Evolutionary conservation across 1,139 yeast genomes (phyloP), one percentile per base, ranked within the genome.

Genomic region (Williopsis jadinii): DNA sequence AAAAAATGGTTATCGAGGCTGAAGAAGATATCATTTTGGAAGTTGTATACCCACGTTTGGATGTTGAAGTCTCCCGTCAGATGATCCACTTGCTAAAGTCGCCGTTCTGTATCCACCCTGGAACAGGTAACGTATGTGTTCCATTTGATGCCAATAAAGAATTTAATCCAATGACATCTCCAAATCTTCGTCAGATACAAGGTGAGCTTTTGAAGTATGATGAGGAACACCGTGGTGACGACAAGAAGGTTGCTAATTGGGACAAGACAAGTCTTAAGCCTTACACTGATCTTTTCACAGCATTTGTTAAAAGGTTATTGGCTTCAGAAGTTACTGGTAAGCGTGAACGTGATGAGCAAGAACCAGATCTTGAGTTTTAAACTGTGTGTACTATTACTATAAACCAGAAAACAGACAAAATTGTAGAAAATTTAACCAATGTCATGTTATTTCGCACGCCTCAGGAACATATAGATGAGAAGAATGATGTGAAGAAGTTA

Each of bases 31-130:
- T 90, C 43, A 80, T 94, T 33, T 63, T 92, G 33, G 83, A 79
- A 47, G 82, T 84, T 49, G 65, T 88, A 67, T 92, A 90, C 60
- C 98, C 99, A 28, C 75, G 96, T 53, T 69, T 92, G 49, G 99
- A 92, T 74, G 79, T 84, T 41, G 95, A 90, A 61, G 99, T 92
- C 34, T 84, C 98, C 9, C 75, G 83, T 52, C 95, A 85, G 60
- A 70, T 90, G 53, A 86, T 81, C 62, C 99, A 92, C 67, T 80
- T 92, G 66, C 75, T 92, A 55, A 92, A 92, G 59, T 84, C 97
- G 1, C 99, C 99, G n/a, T 92, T 94, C 61, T 92, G 97, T 68
- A 81, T 92, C 38, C 99, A 92, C 60, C 99, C 99, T 1, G 81
- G 88, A 8, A 94, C 99, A 0, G 97, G 97, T n/a, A 84, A 88